Conservation (phyloP, 352 stramenopile genomes). For the Discostella stelligera region DNA sequence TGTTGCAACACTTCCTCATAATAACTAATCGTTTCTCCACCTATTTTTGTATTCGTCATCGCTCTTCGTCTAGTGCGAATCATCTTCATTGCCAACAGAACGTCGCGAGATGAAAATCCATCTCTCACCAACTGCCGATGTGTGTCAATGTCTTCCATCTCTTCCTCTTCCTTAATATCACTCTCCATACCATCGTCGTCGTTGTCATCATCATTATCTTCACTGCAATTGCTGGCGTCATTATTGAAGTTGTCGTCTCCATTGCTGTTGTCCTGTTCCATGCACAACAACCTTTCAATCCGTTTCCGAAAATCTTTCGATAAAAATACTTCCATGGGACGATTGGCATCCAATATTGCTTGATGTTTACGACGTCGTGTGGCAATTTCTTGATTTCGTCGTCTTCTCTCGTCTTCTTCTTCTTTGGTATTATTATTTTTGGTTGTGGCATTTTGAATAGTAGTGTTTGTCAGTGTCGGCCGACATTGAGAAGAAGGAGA, state of each 20-base stretch:
- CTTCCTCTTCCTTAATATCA: neutral
- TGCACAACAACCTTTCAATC: constrained; percentile 76
- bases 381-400: constrained; percentile 72
- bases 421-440: neutral
- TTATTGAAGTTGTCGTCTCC: neutral
- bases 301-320: constrained; percentile 84
- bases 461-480: neutral
- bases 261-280: constrained; percentile 26
- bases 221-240: neutral
- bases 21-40: neutral
- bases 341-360: constrained; percentile 89
- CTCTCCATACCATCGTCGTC: neutral
- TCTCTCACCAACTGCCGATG: neutral
- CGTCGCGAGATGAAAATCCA: neutral
- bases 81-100: neutral
- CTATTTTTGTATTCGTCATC: neutral
- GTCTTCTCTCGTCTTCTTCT: neutral
- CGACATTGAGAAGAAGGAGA: neutral
- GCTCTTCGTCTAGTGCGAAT: neutral
- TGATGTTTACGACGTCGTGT: constrained; percentile 86
- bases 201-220: neutral
- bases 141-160: constrained; percentile 1
- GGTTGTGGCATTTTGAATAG: no score
- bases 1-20: constrained; percentile 78
- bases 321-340: constrained; percentile 88